Percentiles rank a stretch among this genome's conserved stretches.
Conservation (phyloP, 305 asterid genomes). For the Solanum hybrid region DNA sequence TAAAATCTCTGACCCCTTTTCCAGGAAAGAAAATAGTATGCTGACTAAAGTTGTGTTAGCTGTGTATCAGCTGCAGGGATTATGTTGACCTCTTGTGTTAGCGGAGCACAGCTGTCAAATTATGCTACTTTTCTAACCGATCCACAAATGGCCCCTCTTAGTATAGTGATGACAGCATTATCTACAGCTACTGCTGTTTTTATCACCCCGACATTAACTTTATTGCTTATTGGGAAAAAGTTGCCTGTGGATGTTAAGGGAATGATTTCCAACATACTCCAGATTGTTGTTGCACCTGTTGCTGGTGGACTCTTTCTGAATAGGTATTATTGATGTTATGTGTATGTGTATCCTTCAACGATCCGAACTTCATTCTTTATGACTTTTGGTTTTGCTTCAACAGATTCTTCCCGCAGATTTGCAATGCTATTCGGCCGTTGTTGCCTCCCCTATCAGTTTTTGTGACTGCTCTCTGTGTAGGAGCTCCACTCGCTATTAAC, state of each 20-base stretch:
- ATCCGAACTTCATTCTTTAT: constrained; percentile 6
- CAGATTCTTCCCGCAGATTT: constrained; percentile 67
- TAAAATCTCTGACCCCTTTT: constrained; percentile 12
- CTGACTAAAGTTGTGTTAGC: constrained; percentile 7
- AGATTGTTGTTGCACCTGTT: constrained; percentile 83
- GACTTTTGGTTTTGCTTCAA: constrained; percentile 13
- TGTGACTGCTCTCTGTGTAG: constrained; percentile 88
- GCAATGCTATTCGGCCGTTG: constrained; percentile 51
- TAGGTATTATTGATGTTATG: constrained; percentile 27
- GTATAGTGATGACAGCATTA: constrained; percentile 94
- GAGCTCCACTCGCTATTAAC: constrained; percentile 95
- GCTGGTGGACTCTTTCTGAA: constrained; percentile 80
- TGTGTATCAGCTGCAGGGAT: constrained; percentile 70
- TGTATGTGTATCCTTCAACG: not conserved
- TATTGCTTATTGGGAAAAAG: constrained; percentile 73
- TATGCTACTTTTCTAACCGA: constrained; percentile 87
- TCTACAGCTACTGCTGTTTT: constrained; percentile 87
- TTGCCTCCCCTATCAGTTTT: constrained; percentile 78
- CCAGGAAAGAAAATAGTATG: not conserved
- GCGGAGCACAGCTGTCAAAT: constrained; percentile 95
- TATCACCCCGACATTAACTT: constrained; percentile 70
- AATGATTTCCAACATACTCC: constrained; percentile 80
- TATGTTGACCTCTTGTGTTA: constrained; percentile 86
- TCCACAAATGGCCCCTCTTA: constrained; percentile 90
- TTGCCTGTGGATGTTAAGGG: constrained; percentile 92